Evolutionary conservation across 1,139 yeast genomes (phyloP).

Genomic region (Entelexis paramagnoliae): DNA sequence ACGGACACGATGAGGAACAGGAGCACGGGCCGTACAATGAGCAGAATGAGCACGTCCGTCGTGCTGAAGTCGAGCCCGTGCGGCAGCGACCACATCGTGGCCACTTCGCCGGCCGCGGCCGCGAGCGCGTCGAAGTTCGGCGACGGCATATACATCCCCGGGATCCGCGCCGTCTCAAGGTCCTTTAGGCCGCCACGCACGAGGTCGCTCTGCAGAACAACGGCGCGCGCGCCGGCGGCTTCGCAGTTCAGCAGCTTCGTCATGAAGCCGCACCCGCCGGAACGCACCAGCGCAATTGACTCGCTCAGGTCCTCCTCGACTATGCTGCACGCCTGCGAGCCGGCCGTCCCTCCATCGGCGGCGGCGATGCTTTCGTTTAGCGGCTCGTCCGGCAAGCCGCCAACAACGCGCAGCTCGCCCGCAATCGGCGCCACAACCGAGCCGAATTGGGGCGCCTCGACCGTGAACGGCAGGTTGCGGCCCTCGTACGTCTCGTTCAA

Average conservation of each 20-base stretch:
- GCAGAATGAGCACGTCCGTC: conserved; percentile 31
- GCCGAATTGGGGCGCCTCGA: conserved; percentile 14
- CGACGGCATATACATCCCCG: conserved; percentile 34
- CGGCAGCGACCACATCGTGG: conserved; percentile 30
- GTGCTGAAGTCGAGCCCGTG: conserved; percentile 29
- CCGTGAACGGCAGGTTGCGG: conserved; percentile 11
- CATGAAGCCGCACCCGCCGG: conserved; percentile 36
- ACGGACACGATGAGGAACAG: conserved; percentile 34
- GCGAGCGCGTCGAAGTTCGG: conserved; percentile 30
- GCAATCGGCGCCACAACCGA: not conserved
- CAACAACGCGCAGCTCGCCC: not conserved
- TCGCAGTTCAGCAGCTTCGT: conserved; percentile 34
- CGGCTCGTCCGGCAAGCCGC: not conserved
- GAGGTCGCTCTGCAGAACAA: conserved; percentile 34
- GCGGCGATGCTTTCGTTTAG: too few species aligned
- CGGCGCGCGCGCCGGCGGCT: conserved; percentile 35
- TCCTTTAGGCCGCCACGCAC: conserved; percentile 32
- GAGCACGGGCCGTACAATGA: conserved; percentile 36
- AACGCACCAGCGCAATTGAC: conserved; percentile 31
- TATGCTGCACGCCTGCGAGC: conserved; percentile 6
- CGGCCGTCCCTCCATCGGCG: not conserved
- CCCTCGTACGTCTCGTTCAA: conserved; percentile 4
- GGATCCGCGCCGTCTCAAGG: conserved; percentile 28
- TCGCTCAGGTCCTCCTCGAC: conserved; percentile 7
- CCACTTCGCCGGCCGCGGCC: conserved; percentile 21